These are phyloP conservation scores for Torrubiellomyces zombiae DNA, from an alignment of 2,329 filamentous ascomycete species.

Conservation along the genomic window DNA sequence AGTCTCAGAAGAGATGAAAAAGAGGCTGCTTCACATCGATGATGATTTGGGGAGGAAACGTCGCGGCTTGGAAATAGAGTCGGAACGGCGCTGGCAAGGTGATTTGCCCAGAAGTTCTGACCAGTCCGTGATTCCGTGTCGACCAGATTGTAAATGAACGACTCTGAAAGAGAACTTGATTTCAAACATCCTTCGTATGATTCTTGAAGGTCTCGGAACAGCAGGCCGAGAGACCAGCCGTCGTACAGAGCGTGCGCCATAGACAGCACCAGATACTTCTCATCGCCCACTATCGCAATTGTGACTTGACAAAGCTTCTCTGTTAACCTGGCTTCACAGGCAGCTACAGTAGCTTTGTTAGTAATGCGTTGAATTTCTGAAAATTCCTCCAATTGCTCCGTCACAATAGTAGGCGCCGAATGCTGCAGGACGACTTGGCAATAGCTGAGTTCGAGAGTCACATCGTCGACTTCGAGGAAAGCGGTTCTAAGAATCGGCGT, in stretches of 20 bases:
- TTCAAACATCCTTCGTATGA: conserved; percentile 37
- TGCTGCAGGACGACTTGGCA: conserved; percentile 28
- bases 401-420: conserved; percentile 7
- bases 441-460: conserved; percentile 32
- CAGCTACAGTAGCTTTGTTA: conserved; percentile 18
- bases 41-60: background rate
- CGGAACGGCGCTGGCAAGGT: conserved; percentile 34
- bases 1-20: conserved; percentile 5
- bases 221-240: conserved; percentile 61
- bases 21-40: conserved; percentile 7
- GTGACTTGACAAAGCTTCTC: conserved; percentile 31
- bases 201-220: conserved; percentile 54
- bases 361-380: conserved; percentile 20
- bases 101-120: conserved; percentile 66
- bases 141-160: no score
- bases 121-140: no score
- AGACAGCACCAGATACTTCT: conserved; percentile 42
- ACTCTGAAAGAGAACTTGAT: conserved; percentile 29
- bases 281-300: conserved; percentile 17
- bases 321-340: conserved; percentile 17
- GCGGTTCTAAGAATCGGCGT: conserved; percentile 61
- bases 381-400: conserved; percentile 9
- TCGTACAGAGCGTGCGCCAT: conserved; percentile 82
- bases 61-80: conserved; percentile 13
- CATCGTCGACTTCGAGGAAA: conserved; percentile 51